phyloP scores from a whole-genome alignment of 2,329 filamentous ascomycete species.

The Dothiorella sarmentorum region DNA sequence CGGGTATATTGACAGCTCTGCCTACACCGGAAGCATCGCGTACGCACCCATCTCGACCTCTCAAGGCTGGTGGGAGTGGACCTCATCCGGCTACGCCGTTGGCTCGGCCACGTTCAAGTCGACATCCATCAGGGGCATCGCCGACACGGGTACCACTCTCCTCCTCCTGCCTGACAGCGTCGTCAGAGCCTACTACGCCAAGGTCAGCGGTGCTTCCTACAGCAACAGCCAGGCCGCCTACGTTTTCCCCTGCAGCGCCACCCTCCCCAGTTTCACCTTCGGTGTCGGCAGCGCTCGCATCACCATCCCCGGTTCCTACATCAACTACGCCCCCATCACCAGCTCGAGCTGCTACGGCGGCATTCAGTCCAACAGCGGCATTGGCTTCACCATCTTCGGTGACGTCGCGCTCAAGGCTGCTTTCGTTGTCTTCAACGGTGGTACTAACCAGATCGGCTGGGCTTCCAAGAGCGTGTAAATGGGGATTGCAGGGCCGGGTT shows the following conservation, averaged over 20 bases:
- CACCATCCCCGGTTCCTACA: constrained; percentile 51
- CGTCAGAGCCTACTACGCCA: constrained; percentile 57
- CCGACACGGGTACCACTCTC: constrained; percentile 69
- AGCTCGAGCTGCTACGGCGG: constrained; percentile 65
- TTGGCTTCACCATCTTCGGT: constrained; percentile 67
- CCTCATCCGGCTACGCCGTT: constrained; percentile 54
- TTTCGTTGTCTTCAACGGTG: constrained; percentile 48
- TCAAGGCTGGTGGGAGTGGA: constrained; percentile 64
- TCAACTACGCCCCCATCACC: constrained; percentile 51
- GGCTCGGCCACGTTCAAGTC: constrained; percentile 38
- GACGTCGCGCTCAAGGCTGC: constrained; percentile 76
- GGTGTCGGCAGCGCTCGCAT: constrained; percentile 49
- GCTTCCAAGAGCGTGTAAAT: constrained; percentile 1
- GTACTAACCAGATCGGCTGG: constrained; percentile 5
- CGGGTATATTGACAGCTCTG: constrained; percentile 56
- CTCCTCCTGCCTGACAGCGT: constrained; percentile 55
- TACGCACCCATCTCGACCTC: constrained; percentile 55
- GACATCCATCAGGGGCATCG: constrained; percentile 54
- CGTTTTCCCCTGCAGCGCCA: constrained; percentile 50
- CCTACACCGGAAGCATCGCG: constrained; percentile 57
- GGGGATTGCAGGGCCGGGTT: too few relatives aligned
- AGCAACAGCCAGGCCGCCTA: constrained; percentile 53
- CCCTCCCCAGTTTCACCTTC: constrained; percentile 53
- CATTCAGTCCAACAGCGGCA: constrained; percentile 61
- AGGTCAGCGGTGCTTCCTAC: constrained; percentile 53